Percentiles rank a stretch among this genome's conserved stretches.
Conservation (phyloP, 768 basidiomycete species). For the Lentinula guzmanii region DNA sequence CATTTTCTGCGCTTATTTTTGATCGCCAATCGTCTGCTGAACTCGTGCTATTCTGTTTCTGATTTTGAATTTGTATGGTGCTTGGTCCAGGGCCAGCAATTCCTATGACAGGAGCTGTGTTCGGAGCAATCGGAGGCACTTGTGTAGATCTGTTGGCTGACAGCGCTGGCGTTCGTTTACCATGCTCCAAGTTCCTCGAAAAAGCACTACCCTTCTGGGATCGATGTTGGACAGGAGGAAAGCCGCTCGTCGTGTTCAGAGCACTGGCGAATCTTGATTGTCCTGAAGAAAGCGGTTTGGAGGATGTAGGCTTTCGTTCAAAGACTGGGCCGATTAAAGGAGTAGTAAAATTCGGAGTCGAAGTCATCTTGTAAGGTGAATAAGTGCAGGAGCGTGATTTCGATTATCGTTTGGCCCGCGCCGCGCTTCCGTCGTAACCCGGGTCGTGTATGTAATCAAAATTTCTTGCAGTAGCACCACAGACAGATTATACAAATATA, state of each 20-base stretch:
- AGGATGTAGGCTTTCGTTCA: slow-evolving; percentile 31
- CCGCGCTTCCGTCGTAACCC: too few relatives aligned
- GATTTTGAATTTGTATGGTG: slow-evolving; percentile 12
- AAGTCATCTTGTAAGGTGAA: not conserved
- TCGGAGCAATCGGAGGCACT: slow-evolving; percentile 18
- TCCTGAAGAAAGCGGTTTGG: slow-evolving; percentile 20
- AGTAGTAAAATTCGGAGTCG: not conserved
- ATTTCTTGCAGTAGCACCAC: too few relatives aligned
- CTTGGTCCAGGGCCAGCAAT: slow-evolving; percentile 10
- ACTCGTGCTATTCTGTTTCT: not conserved
- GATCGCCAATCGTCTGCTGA: slow-evolving; percentile 37
- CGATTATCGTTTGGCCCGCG: too few relatives aligned
- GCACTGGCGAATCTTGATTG: not conserved
- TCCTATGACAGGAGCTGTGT: not conserved
- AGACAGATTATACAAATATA: too few relatives aligned
- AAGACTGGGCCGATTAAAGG: slow-evolving; percentile 38
- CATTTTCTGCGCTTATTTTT: slow-evolving; percentile 65
- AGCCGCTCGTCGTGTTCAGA: slow-evolving; percentile 36
- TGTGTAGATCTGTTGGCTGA: slow-evolving; percentile 15
- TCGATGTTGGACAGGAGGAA: slow-evolving; percentile 60
- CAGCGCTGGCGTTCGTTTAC: slow-evolving; percentile 7
- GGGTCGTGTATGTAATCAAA: too few relatives aligned
- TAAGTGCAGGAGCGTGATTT: too few relatives aligned
- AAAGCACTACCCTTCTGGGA: slow-evolving; percentile 53
- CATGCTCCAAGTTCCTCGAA: slow-evolving; percentile 38